Base-by-base conservation (phyloP, 108 stramenopile species). In the Nitzschia putrida region DNA sequence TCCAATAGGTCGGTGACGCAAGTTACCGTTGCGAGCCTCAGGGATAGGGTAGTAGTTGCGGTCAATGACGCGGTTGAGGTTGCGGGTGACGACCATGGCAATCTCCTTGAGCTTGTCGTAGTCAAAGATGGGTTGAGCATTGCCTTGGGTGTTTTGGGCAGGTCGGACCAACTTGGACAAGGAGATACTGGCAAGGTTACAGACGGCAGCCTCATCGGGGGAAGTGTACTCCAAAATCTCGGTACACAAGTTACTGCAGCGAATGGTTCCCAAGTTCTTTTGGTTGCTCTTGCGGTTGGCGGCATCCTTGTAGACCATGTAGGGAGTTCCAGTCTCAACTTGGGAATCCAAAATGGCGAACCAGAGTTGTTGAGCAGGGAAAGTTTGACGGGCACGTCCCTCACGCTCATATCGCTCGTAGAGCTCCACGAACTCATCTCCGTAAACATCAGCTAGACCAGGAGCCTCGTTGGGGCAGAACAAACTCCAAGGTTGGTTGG, bases 241-340 rank as follows among this genome's bases (percentile, higher is more conserved):
- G 11, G 94, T 95, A 71, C 97, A 98, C 29, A 99, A 74, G 89
- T 99, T 99, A 55, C 94, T 96, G 77, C 89, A 96, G 61, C 91
- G 91, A 79, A 99, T 99, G 42, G 96, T 97, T 26, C 99, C 99
- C 66, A 98, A 79, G 71, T 99, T 97, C 72, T 98, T 74, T 83
- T 99, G 99, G 81, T 99, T 99, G 58, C 90, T 94, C 83, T 99
- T 99, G 44, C 43, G 58, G 80, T 99, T 99, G 87, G 97, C 98
- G 49, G 92, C 88, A 77, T 99, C 99, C 90, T 99, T 99, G 94
- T 86, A 99, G 66, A 99, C 84, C 95, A 99, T 99, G 90, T 98
- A 99, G 41, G 99, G 99, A 45, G 97, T 98, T 64, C 99, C 99
- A 7, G 98, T 99, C 88, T 99, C 99, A 41, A 98, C 95, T 86